phyloP scores from a whole-genome alignment of 164 flowering plant genomes.

The Liriodendron chinense region DNA sequence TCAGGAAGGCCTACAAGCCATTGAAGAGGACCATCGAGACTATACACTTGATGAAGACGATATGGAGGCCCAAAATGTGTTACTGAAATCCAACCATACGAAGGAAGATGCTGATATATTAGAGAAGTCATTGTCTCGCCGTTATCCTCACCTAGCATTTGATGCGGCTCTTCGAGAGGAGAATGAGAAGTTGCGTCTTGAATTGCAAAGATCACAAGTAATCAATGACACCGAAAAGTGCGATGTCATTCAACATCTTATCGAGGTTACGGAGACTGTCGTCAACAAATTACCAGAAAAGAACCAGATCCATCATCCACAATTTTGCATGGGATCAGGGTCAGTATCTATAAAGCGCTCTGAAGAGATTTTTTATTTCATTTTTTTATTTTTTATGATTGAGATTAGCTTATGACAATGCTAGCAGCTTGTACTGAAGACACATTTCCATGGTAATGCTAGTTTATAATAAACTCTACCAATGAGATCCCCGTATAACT shows the following conservation, averaged over 20 bases:
- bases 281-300: constrained; percentile 23
- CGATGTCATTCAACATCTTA: constrained; percentile 37
- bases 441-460: too few species aligned
- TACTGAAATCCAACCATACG: constrained; percentile 33
- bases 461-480: not conserved
- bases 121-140: constrained; percentile 38
- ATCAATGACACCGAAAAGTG: constrained; percentile 29
- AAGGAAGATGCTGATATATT: constrained; percentile 33
- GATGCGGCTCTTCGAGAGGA: constrained; percentile 44
- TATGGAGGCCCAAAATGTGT: constrained; percentile 26
- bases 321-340: constrained; percentile 16
- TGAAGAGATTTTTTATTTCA: not conserved
- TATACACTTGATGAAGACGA: constrained; percentile 45
- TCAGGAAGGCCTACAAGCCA: constrained; percentile 34
- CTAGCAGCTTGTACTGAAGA: too few species aligned
- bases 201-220: constrained; percentile 33
- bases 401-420: not conserved
- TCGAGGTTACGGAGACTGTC: constrained; percentile 38
- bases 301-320: constrained; percentile 12
- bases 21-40: constrained; percentile 38
- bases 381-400: not conserved
- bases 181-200: constrained; percentile 39
- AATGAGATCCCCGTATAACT: not conserved
- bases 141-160: constrained; percentile 40
- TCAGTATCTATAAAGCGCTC: constrained; percentile 6